Base-by-base conservation (phyloP, 345 rosid genomes). In the Eutrema yunnanense region DNA sequence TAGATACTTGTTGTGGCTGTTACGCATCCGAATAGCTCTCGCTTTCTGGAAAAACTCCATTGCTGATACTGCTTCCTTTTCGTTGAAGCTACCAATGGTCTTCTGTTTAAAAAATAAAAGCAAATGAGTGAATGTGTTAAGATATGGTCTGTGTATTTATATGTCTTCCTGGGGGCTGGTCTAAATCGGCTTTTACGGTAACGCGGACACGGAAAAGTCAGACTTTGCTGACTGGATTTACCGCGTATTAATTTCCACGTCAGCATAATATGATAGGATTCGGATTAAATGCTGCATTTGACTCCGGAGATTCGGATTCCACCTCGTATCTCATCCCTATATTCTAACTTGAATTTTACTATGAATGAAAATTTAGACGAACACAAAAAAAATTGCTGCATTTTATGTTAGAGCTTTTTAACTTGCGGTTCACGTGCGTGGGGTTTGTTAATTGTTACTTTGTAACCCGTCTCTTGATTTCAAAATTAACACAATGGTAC, bases 31-130 rank as follows among this genome's bases (percentile, higher is more conserved):
- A 56, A 95, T 81, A 10, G 87, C 83, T 80, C 76, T 90, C 0
- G 92, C 95, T 77, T 87, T 90, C 54, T 78, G 76, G 81, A 90
- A 92, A 71, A 86, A 69, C 51, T 96, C 98, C 99, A 96, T 92
- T 3, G 78, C 89, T 56, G 72, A 57, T 11, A 11, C 47, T 53
- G 3, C 11, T 13, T 67, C 74, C 8, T 19, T 52, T 36, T 67
- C 40, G 73, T 69, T 73, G 43, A 64, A 77, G 26, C 61, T 62
- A 37, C 32, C n/a, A n/a, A n/a, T 58, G 16, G 46, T 38, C 63
- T 58, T 78, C 69, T 69, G 72, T 38, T 19, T 0, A 32, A 37
- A 14, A 40, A 19, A 19, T 19, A 19, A n/a, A 4, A 6, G 38
- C 8, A 33, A 32, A 19, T 51, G 62, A 65, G 67, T 60, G 44